Base-by-base conservation (phyloP, 805 yeast genomes). In the Kodamaea leandrae region DNA sequence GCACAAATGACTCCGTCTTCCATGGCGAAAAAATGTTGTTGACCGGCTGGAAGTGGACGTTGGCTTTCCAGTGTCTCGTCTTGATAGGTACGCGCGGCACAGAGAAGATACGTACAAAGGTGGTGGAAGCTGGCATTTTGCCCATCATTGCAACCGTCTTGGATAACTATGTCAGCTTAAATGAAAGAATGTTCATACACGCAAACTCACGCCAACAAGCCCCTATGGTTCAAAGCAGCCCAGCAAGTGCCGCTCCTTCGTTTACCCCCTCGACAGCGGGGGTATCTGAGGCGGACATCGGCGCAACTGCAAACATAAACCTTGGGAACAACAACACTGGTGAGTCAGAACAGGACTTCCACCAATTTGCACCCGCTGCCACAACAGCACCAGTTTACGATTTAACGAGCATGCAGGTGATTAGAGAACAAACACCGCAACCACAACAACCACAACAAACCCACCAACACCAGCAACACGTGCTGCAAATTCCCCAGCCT, bases 1-100 rank as follows among this genome's bases (percentile, higher is more conserved):
- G 54, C 44, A 43, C 54, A 24, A 50, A 42, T 34, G 70, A 63
- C 38, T 58, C 51, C 43, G 58, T 63, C 21, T 59, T 63, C 47
- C 63, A 62, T 45, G 56, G 60, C 36, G 75, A 70, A 43, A 61
- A 57, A 47, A 70, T 66, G 45, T 74, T 81, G 18, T 69, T 87
- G 48, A 71, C 84, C n/a, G 90, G 95, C 0, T 91, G 96, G 96
- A 91, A 91, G 66, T 91, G 99, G 99, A 86, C 96, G 4, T 67
- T 91, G 41, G 86, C 97, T 0, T 81, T 93, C 56, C 99, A 91
- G 66, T 90, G 97, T 58, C 67, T 91, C 42, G 95, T 91, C 1
- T 74, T 88, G 42, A 80, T 91, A 14, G 96, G 97, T 10, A 89
- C 97, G 1, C 74, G 97, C 50, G 99, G 99, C 17, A 81, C 95